Base-by-base conservation (phyloP, 2,329 filamentous ascomycete genomes). In the Scopulariopsis brevicaulis region DNA sequence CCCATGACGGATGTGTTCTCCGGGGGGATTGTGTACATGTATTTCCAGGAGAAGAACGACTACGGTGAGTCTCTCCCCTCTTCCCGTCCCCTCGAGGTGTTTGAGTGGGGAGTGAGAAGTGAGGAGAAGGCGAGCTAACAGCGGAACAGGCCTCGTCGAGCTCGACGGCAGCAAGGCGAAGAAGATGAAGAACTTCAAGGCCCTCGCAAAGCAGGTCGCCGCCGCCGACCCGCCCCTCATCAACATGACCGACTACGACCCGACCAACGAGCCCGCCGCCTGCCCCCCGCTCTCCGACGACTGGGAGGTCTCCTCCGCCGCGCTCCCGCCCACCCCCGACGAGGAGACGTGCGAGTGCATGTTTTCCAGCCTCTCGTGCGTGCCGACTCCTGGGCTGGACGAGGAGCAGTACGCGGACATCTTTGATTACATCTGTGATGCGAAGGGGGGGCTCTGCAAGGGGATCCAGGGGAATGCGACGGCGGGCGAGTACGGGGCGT, bases 11-110 rank as follows among this genome's bases (percentile, higher is more conserved):
- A 74, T 11, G 90, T 96, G 68, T 94, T 94, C 84, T 95, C 89
- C 59, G 94, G 94, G 65, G 94, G 93, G 74, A 96, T 99, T 64
- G 91, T 97, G 70, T 99, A 97, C 82, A 96, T 96, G 90, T 99
- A 94, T 79, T 93, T 91, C 77, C 81, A 96, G 77, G 92, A 96
- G 72, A 75, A 68, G 56, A 97, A 97, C 77, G 77, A 96, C 70
- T 99, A 90, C 68, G 94, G 88, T 81, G 40, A n/a, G 73, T 54
- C 35, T 7, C 50, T 11, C 22, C 18, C n/a, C 35, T 40, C n/a
- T n/a, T n/a, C 50, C 32, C 52, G 3, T 28, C 24, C 20, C 22
- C 3, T 37, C 28, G n/a, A 32, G 4, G 8, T 22, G 34, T 20
- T 40, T 18, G 25, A 18, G 11, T 54, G 22, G 3, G 14, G 22